These are phyloP conservation scores for Proteromonas lacertae DNA, from an alignment of 352 stramenopile genomes.

Conservation along the genomic window DNA sequence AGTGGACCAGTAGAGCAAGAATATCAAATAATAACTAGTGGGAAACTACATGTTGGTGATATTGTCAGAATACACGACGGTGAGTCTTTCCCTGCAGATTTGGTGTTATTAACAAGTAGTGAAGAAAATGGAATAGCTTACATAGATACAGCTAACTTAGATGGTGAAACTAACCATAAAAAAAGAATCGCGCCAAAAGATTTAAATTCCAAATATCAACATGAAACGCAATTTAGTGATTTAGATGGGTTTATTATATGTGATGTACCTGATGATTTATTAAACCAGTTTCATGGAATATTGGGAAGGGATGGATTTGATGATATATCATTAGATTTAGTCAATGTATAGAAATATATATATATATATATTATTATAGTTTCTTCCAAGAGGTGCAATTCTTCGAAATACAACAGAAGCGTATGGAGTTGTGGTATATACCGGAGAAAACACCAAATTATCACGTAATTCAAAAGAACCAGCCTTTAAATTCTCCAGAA, in stretches of 20 bases:
- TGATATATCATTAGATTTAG: too few species aligned
- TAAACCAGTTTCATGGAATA: background rate
- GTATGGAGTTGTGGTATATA: conserved; percentile 54
- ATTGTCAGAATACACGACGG: conserved; percentile 23
- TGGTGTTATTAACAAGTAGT: conserved; percentile 29
- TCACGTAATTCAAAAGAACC: conserved; percentile 23
- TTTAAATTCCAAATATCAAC: background rate
- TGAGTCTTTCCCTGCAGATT: conserved; percentile 33
- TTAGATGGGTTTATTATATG: background rate
- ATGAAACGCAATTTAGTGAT: background rate
- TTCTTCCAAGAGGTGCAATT: conserved; percentile 47
- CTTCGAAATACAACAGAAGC: conserved; percentile 60
- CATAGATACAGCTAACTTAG: conserved; percentile 42
- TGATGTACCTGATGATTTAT: background rate
- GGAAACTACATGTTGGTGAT: conserved; percentile 41
- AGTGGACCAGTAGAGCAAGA: too few species aligned
- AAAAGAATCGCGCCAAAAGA: conserved; percentile 11
- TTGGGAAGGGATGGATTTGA: too few species aligned
- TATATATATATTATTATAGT: conserved; percentile 32
- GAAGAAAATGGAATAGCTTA: too few species aligned
- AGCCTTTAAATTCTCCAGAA: conserved; percentile 50
- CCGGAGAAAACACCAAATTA: conserved; percentile 29
- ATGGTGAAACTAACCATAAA: conserved; percentile 54
- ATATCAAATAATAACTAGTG: too few species aligned
- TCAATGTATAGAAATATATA: too few species aligned